A percentile compares a stretch with the other conserved stretches of the same genome.
Evolutionary conservation across 2,329 filamentous ascomycete genomes (phyloP).

Genomic region (Didymella keratinophila): DNA sequence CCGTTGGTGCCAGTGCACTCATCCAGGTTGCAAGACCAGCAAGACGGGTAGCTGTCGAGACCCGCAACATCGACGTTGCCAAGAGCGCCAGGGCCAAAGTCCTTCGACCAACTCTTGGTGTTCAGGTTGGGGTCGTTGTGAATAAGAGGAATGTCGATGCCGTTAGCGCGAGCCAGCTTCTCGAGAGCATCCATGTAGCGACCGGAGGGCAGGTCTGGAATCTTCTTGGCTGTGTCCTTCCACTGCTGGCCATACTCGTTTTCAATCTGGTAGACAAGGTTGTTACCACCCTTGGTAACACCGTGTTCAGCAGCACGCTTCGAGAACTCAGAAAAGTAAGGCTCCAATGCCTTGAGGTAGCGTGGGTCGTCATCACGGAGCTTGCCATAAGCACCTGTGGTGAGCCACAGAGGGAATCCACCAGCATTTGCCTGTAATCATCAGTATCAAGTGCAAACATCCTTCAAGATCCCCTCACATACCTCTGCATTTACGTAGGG

Average conservation of each 20-base stretch:
- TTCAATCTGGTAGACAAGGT: slow-evolving; percentile 65
- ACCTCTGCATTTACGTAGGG: slow-evolving; percentile 71
- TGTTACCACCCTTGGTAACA: slow-evolving; percentile 65
- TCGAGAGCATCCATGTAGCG: slow-evolving; percentile 67
- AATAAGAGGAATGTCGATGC: slow-evolving; percentile 66
- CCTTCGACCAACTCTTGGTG: slow-evolving; percentile 66
- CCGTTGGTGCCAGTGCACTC: slow-evolving; percentile 69
- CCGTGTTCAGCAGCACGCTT: slow-evolving; percentile 61
- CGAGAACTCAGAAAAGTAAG: slow-evolving; percentile 62
- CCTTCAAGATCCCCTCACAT: background rate
- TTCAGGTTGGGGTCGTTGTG: slow-evolving; percentile 69
- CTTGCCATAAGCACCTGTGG: slow-evolving; percentile 65
- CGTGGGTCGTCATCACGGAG: slow-evolving; percentile 62
- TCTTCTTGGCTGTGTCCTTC: slow-evolving; percentile 48
- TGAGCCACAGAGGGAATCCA: slow-evolving; percentile 69
- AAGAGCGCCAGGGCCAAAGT: slow-evolving; percentile 60
- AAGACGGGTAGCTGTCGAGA: slow-evolving; percentile 62
- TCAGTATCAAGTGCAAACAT: no score
- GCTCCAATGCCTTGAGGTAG: slow-evolving; percentile 63
- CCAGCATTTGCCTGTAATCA: slow-evolving; percentile 57
- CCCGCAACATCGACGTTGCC: slow-evolving; percentile 65
- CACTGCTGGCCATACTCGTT: slow-evolving; percentile 62
- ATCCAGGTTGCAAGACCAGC: slow-evolving; percentile 70
- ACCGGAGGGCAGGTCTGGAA: slow-evolving; percentile 58
- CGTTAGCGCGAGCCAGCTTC: slow-evolving; percentile 61